These are phyloP conservation scores for Cercospora sp. DNA, from an alignment of 2,329 filamentous ascomycete genomes.

Conservation along the genomic window DNA sequence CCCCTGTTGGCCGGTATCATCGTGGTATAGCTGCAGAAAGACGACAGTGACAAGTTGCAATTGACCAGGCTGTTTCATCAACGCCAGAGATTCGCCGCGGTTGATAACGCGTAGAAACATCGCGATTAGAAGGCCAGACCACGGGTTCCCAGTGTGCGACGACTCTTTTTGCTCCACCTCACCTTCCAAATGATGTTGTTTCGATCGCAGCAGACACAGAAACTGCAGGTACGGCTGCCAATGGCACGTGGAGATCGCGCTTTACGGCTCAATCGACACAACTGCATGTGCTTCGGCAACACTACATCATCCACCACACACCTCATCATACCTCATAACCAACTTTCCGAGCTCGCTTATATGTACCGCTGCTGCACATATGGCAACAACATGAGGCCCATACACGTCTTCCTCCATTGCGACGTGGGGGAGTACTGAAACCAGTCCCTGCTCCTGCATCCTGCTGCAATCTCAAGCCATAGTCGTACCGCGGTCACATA, in stretches of 20 bases:
- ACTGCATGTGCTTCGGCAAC: not conserved
- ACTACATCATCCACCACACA: conserved; percentile 13
- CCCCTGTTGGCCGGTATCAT: not conserved
- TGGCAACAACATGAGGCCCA: conserved; percentile 29
- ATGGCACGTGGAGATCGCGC: not conserved
- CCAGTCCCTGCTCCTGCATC: conserved; percentile 30
- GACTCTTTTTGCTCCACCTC: not conserved
- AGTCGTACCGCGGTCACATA: conserved; percentile 31
- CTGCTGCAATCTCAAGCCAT: conserved; percentile 28
- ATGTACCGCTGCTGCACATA: conserved; percentile 32
- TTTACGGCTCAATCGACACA: not conserved
- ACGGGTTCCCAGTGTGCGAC: not conserved
- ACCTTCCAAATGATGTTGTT: not conserved
- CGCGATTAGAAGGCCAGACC: not conserved
- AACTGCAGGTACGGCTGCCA: not conserved
- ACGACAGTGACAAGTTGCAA: not conserved
- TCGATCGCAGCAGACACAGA: not conserved
- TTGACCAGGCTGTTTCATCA: not conserved
- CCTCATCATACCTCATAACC: conserved; percentile 33
- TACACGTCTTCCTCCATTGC: conserved; percentile 33
- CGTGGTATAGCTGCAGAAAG: not conserved
- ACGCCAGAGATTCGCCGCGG: not conserved
- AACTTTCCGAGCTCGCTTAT: conserved; percentile 24
- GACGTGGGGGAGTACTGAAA: conserved; percentile 27
- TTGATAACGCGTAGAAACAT: not conserved